Base-by-base conservation (phyloP, 768 basidiomycete genomes). In the Pleurotus ostreatus region DNA sequence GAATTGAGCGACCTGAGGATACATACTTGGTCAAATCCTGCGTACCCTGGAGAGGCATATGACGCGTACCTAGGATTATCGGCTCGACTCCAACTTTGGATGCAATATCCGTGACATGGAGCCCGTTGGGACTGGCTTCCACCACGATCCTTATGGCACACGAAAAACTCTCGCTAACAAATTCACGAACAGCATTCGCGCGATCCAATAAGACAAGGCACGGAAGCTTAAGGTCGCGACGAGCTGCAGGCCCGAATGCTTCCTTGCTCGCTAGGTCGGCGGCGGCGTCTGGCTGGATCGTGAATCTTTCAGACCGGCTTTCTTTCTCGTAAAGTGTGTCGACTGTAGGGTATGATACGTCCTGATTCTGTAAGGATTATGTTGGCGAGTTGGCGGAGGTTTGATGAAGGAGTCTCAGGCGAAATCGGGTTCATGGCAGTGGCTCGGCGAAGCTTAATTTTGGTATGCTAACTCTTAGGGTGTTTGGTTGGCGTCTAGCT, bases 21-120 rank as follows among this genome's bases (percentile, higher is more conserved):
- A 25, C 5, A 25, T 25, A 0, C 23, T 25, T 25, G 23, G 23
- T 25, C 1, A 25, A 25, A 0, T 1, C 23, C 23, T 5, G 23
- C 23, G 23, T 5, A 0, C 1, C 23, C 1, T 25, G 23, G 23
- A 25, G 23, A 25, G 5, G 23, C 23, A 23, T 5, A 23, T 5
- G 23, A 25, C 23, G 55, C 40, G 22, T 22, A 7, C 49, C 39
- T 22, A 13, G 34, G n/a, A 70, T 68, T 6, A 51, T 55, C 1
- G 65, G 51, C 30, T 71, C 60, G 39, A 65, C 54, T 0, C 47
- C 41, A 23, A 56, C 59, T 44, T 61, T 59, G 43, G 59, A 60
- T 12, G 67, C 70, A 22, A 72, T 70, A 13, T 70, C 66, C 5
- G 57, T 51, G 6, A 70, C 67, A 48, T 72, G 64, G 37, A 67